These are phyloP conservation scores for Myochromella boudieri DNA, from an alignment of 768 basidiomycete species.

Conservation along the genomic window DNA sequence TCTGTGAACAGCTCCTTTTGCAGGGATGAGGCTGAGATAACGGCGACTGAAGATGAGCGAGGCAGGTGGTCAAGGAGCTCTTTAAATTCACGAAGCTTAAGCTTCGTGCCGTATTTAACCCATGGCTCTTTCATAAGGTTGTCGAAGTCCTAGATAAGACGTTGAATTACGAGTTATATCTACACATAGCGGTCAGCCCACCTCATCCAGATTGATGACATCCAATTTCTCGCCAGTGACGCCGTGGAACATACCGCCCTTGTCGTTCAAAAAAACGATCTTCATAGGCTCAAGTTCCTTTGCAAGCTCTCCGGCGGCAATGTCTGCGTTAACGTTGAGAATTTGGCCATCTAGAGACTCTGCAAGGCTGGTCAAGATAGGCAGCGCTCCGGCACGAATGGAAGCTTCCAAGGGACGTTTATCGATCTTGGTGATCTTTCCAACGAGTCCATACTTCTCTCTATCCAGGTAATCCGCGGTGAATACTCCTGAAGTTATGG, in stretches of 20 bases:
- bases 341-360: conserved; percentile 98
- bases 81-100: conserved; percentile 99
- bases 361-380: conserved; percentile 92
- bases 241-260: conserved; percentile 97
- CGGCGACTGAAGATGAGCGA: conserved; percentile 96
- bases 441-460: conserved; percentile 93
- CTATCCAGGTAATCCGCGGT: conserved; percentile 95
- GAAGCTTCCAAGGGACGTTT: conserved; percentile 96
- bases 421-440: conserved; percentile 92
- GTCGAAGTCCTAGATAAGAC: conserved; percentile 77
- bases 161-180: conserved; percentile 5
- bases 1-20: conserved; percentile 99
- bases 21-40: conserved; percentile 89
- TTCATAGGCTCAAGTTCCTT: conserved; percentile 98
- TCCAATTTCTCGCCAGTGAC: conserved; percentile 95
- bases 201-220: conserved; percentile 97
- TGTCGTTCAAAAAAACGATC: conserved; percentile 98
- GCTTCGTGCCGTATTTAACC: conserved; percentile 99
- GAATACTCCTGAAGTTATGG: conserved; percentile 97
- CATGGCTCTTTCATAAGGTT: conserved; percentile 96
- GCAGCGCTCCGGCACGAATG: conserved; percentile 93
- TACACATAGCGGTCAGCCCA: conserved; percentile 26
- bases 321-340: conserved; percentile 97
- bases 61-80: conserved; percentile 97
- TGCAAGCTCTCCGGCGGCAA: conserved; percentile 95